Evolutionary conservation across 2,329 filamentous ascomycete genomes (phyloP).

Genomic region (Fusarium burgessii): DNA sequence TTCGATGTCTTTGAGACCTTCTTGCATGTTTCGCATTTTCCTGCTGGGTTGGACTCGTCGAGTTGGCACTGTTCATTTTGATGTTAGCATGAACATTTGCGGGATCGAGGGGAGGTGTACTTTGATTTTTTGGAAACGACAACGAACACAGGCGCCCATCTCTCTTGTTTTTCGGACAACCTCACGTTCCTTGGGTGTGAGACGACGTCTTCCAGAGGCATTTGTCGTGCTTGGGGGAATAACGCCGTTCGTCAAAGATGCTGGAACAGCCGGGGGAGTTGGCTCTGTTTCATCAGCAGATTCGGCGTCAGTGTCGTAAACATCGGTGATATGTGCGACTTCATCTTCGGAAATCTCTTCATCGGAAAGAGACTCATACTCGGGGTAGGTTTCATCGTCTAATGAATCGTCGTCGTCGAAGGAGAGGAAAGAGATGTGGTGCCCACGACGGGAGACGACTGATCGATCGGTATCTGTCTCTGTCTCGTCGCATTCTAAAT

Average conservation of each 20-base stretch:
- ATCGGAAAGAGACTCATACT: background rate
- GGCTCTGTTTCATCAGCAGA: background rate
- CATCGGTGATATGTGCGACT: background rate
- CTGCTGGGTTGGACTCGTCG: constrained; percentile 48
- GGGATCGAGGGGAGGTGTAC: constrained; percentile 14
- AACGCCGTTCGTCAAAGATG: background rate
- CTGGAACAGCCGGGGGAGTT: background rate
- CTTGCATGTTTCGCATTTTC: constrained; percentile 57
- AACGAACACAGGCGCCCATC: constrained; percentile 35
- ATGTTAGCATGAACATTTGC: constrained; percentile 5
- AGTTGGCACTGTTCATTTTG: constrained; percentile 52
- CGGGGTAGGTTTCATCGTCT: background rate
- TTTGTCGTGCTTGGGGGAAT: background rate
- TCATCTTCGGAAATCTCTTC: constrained; percentile 8
- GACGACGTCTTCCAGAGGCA: background rate
- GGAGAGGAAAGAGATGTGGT: background rate
- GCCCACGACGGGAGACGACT: background rate
- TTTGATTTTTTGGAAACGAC: constrained; percentile 41
- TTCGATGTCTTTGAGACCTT: constrained; percentile 55
- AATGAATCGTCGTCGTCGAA: background rate
- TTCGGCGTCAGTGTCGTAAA: background rate
- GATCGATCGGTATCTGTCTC: background rate
- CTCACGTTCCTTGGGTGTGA: constrained; percentile 3
- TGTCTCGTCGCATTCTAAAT: background rate
- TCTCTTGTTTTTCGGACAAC: constrained; percentile 5